Conservation (phyloP, 495 filamentous ascomycete species). For the Aspergillus ellipticus region DNA sequence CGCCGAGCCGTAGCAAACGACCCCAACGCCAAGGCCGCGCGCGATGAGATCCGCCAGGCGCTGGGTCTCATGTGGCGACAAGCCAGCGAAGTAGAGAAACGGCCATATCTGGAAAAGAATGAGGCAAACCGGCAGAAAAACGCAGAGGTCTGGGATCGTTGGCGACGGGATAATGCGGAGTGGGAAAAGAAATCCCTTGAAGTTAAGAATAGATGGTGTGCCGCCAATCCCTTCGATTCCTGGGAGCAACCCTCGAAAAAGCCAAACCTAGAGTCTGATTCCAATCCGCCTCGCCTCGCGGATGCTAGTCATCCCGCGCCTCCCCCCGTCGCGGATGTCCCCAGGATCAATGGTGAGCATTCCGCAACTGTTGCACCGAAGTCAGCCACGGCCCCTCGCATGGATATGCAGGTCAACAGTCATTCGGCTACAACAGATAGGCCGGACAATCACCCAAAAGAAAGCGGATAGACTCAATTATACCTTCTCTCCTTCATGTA, state of each 20-base stretch:
- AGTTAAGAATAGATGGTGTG: constrained; percentile 61
- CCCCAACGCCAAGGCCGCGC: constrained; percentile 59
- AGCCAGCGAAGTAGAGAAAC: constrained; percentile 59
- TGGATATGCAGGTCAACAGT: too few relatives aligned
- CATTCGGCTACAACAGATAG: too few relatives aligned
- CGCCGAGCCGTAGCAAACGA: constrained; percentile 61
- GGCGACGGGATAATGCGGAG: constrained; percentile 51
- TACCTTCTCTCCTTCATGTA: too few relatives aligned
- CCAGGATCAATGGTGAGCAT: neutral
- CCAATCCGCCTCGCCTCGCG: neutral
- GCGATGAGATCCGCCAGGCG: constrained; percentile 75
- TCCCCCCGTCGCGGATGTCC: neutral
- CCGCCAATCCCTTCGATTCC: constrained; percentile 49
- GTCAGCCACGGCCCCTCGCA: too few relatives aligned
- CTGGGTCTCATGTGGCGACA: constrained; percentile 88
- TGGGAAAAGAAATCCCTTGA: constrained; percentile 67
- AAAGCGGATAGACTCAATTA: too few relatives aligned
- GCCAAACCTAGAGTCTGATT: neutral
- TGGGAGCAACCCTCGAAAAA: constrained; percentile 22
- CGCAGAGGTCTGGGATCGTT: constrained; percentile 53
- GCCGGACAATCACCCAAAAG: too few relatives aligned
- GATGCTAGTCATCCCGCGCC: neutral
- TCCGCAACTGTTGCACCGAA: neutral
- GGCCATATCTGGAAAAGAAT: constrained; percentile 71
- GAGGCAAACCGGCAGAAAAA: constrained; percentile 63